These are phyloP conservation scores for Clarireedia paspali DNA, from an alignment of 2,329 filamentous ascomycete genomes.

Conservation along the genomic window DNA sequence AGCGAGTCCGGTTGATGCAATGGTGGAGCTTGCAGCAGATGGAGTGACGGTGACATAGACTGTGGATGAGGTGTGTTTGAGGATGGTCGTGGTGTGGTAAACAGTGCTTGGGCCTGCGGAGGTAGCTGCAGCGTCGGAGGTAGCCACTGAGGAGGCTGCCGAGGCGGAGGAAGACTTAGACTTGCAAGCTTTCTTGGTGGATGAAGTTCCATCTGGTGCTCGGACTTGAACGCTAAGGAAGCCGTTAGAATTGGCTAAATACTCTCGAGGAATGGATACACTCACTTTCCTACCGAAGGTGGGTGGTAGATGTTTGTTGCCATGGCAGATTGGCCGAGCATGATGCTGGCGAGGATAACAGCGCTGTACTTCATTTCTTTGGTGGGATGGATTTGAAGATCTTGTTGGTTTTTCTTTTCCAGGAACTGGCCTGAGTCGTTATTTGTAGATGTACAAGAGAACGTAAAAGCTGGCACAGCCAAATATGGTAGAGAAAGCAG, in stretches of 20 bases:
- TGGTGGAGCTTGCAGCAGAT: background rate
- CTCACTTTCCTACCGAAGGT: constrained; percentile 3
- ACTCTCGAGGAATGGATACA: background rate
- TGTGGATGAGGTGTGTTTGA: background rate
- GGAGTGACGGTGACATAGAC: background rate
- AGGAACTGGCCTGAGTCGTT: constrained; percentile 6
- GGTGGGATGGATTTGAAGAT: background rate
- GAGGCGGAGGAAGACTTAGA: background rate
- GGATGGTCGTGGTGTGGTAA: background rate
- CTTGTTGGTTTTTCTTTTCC: background rate
- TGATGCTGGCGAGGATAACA: constrained; percentile 5
- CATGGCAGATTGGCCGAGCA: constrained; percentile 8
- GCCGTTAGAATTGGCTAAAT: background rate
- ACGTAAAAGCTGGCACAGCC: constrained; percentile 6
- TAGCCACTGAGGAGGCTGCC: background rate
- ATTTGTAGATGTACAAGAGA: constrained; percentile 1
- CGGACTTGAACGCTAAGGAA: background rate
- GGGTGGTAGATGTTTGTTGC: constrained; percentile 5
- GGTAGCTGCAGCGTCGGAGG: background rate
- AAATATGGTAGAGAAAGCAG: background rate
- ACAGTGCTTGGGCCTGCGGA: background rate
- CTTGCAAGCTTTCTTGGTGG: background rate
- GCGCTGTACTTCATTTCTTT: constrained; percentile 8
- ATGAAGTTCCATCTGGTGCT: background rate
- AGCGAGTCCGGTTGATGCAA: constrained; percentile 4